Conservation (phyloP, 495 filamentous ascomycete genomes). For the Choiromyces venosus region DNA sequence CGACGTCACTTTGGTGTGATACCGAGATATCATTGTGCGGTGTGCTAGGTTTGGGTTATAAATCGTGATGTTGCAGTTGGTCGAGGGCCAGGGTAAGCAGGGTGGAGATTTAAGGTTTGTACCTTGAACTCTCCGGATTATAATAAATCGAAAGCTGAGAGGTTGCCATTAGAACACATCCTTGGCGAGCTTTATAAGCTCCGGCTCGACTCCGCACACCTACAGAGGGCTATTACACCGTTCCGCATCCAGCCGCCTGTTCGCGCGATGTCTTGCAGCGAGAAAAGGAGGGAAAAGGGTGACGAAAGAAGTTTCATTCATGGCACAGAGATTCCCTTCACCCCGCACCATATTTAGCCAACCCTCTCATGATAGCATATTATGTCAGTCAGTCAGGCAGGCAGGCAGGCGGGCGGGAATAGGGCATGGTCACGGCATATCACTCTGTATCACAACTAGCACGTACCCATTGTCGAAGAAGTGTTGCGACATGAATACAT, state of each 20-base stretch:
- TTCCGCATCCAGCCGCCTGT: not conserved
- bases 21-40: not conserved
- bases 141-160: not conserved
- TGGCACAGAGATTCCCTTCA: not conserved
- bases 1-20: not conserved
- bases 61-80: not conserved
- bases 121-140: not conserved
- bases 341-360: not conserved
- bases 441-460: not conserved
- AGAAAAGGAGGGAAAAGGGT: too few species aligned
- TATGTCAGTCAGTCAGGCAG: too few species aligned
- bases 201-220: not conserved
- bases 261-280: not conserved
- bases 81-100: not conserved
- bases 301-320: too few species aligned
- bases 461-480: not conserved
- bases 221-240: not conserved
- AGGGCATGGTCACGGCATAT: not conserved
- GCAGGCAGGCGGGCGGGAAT: not conserved
- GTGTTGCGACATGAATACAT: not conserved
- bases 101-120: not conserved
- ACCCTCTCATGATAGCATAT: not conserved
- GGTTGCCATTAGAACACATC: not conserved
- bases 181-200: not conserved
- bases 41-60: not conserved